phyloP scores from a whole-genome alignment of 495 filamentous ascomycete species.

The Penicillium malachiteum region DNA sequence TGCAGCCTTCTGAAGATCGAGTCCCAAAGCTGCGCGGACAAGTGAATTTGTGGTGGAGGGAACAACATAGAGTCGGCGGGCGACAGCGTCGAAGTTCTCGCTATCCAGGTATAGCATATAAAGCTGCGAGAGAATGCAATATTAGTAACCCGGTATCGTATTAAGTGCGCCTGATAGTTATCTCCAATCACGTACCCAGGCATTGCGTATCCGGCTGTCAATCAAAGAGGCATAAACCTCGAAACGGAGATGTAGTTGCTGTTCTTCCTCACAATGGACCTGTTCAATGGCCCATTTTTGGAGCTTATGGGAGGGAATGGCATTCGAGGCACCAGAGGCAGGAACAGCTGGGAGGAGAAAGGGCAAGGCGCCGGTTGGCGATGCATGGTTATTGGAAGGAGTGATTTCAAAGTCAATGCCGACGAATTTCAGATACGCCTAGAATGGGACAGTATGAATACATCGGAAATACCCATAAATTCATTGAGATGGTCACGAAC shows the following conservation, averaged over 20 bases:
- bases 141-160: not conserved
- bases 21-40: slow-evolving; percentile 60
- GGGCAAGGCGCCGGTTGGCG: slow-evolving; percentile 80
- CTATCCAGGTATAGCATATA: slow-evolving; percentile 75
- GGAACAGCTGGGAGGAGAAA: slow-evolving; percentile 68
- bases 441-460: slow-evolving; percentile 10
- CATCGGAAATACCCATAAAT: not conserved
- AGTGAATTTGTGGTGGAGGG: slow-evolving; percentile 59
- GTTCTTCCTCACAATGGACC: slow-evolving; percentile 46
- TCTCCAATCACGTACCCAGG: slow-evolving; percentile 62
- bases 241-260: slow-evolving; percentile 57
- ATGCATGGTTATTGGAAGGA: slow-evolving; percentile 88
- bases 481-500: slow-evolving; percentile 44
- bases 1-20: slow-evolving; percentile 70
- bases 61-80: slow-evolving; percentile 65
- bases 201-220: slow-evolving; percentile 77
- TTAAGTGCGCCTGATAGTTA: too few species aligned
- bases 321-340: slow-evolving; percentile 24
- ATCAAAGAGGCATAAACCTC: slow-evolving; percentile 81
- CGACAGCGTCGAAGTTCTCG: slow-evolving; percentile 61
- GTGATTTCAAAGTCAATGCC: slow-evolving; percentile 66
- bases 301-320: slow-evolving; percentile 66
- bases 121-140: slow-evolving; percentile 48
- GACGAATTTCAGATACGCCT: slow-evolving; percentile 84
- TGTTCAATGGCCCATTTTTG: slow-evolving; percentile 65